Percentiles rank a stretch among this genome's conserved stretches.
Evolutionary conservation across 345 rosid genomes (phyloP).

Genomic region (Aurinia saxatilis): DNA sequence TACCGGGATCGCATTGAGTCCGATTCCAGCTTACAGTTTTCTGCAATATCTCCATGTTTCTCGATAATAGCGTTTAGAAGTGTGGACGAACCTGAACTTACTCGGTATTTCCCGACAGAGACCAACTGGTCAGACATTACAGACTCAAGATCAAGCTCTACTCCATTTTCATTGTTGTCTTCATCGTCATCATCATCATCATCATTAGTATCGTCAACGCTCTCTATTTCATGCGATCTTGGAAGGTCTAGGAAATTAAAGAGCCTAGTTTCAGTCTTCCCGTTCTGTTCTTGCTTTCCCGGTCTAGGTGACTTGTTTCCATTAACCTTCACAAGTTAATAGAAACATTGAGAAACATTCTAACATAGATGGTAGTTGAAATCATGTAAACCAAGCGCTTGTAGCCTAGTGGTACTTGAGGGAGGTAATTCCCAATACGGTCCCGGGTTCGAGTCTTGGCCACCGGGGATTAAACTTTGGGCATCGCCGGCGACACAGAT

Average conservation of each 20-base stretch:
- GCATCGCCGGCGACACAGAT: too few relatives aligned
- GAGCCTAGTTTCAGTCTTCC: not conserved
- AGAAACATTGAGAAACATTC: not conserved
- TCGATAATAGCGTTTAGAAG: slow-evolving; percentile 43
- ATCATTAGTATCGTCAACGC: slow-evolving; percentile 16
- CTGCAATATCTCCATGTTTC: slow-evolving; percentile 75
- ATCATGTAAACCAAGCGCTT: too few relatives aligned
- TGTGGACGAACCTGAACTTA: slow-evolving; percentile 43
- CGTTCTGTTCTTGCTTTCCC: slow-evolving; percentile 2
- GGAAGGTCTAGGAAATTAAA: slow-evolving; percentile 12
- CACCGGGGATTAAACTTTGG: too few relatives aligned
- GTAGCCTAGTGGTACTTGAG: too few relatives aligned
- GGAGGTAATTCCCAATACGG: too few relatives aligned
- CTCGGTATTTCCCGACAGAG: slow-evolving; percentile 64
- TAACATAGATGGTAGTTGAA: too few relatives aligned
- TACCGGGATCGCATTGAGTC: slow-evolving; percentile 58
- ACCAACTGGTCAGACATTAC: slow-evolving; percentile 58
- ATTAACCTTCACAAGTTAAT: slow-evolving; percentile 4
- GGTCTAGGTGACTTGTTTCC: slow-evolving; percentile 15
- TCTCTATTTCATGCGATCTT: slow-evolving; percentile 3
- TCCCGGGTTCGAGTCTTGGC: too few relatives aligned
- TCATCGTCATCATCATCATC: slow-evolving; percentile 39
- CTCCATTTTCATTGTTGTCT: slow-evolving; percentile 17
- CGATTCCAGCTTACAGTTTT: slow-evolving; percentile 58
- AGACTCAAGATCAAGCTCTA: slow-evolving; percentile 40